Percentiles rank a stretch among this genome's conserved stretches.
Evolutionary conservation across 2,329 filamentous ascomycete species (phyloP).

Genomic region (Trematosphaeria pertusa): DNA sequence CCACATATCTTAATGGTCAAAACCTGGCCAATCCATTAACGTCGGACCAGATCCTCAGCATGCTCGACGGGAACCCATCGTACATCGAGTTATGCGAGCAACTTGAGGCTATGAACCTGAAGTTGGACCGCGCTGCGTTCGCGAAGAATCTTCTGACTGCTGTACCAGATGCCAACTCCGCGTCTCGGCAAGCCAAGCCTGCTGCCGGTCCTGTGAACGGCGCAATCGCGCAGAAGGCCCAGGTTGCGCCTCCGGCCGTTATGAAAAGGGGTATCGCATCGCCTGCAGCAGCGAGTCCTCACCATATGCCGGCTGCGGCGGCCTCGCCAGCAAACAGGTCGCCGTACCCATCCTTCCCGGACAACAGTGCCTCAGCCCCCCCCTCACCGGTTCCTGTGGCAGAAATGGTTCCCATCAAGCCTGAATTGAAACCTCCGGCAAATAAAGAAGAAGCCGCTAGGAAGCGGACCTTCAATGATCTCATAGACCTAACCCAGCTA

Average conservation of each 20-base stretch:
- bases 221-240: slow-evolving; percentile 11
- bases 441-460: slow-evolving; percentile 63
- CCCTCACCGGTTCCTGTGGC: slow-evolving; percentile 33
- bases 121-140: slow-evolving; percentile 60
- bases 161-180: slow-evolving; percentile 51
- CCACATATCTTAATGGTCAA: slow-evolving; percentile 53
- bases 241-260: slow-evolving; percentile 27
- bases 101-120: slow-evolving; percentile 58
- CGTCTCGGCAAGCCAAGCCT: slow-evolving; percentile 25
- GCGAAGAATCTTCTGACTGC: slow-evolving; percentile 59
- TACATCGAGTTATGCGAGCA: slow-evolving; percentile 63
- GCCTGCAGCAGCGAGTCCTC: slow-evolving; percentile 23
- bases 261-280: slow-evolving; percentile 27
- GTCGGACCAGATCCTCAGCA: slow-evolving; percentile 50
- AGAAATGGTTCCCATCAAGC: slow-evolving; percentile 39
- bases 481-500: slow-evolving; percentile 60
- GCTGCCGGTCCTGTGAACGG: slow-evolving; percentile 15
- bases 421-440: slow-evolving; percentile 43
- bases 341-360: slow-evolving; percentile 23
- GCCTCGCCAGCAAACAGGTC: slow-evolving; percentile 19
- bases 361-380: slow-evolving; percentile 17
- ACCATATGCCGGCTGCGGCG: slow-evolving; percentile 21
- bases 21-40: slow-evolving; percentile 52
- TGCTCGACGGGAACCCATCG: slow-evolving; percentile 62
- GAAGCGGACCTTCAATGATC: slow-evolving; percentile 61